Percentiles rank a stretch among this genome's conserved stretches.
Conservation (phyloP, 495 filamentous ascomycete genomes). For the Xylaria sp. region DNA sequence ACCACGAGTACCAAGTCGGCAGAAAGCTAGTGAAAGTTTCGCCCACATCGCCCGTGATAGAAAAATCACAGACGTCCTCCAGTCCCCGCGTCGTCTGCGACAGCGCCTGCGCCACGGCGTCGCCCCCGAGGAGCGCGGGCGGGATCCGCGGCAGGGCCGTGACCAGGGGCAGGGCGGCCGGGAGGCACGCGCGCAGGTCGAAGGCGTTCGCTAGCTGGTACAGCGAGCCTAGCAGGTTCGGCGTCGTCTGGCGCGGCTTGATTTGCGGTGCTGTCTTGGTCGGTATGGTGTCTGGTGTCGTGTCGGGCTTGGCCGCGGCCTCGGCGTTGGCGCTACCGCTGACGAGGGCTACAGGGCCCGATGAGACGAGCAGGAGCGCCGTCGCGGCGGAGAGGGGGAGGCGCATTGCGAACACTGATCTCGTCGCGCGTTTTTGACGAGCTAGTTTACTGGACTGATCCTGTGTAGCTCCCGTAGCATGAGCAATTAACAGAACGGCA, state of each 20-base stretch:
- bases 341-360: background rate
- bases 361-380: slow-evolving; percentile 22
- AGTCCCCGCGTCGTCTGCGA: slow-evolving; percentile 23
- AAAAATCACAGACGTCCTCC: slow-evolving; percentile 25
- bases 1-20: slow-evolving; percentile 28
- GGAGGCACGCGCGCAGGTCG: slow-evolving; percentile 26
- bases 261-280: slow-evolving; percentile 13
- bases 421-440: background rate
- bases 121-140: slow-evolving; percentile 12
- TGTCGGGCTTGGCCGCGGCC: slow-evolving; percentile 11
- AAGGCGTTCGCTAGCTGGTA: slow-evolving; percentile 22
- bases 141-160: slow-evolving; percentile 25
- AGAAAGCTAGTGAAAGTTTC: slow-evolving; percentile 27
- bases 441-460: background rate
- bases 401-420: slow-evolving; percentile 1
- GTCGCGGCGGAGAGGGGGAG: slow-evolving; percentile 5
- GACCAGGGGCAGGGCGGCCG: slow-evolving; percentile 20
- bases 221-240: slow-evolving; percentile 17
- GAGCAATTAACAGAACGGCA: background rate
- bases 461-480: background rate
- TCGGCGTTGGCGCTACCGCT: slow-evolving; percentile 4
- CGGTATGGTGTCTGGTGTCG: background rate
- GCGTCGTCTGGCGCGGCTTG: slow-evolving; percentile 16
- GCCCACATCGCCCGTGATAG: slow-evolving; percentile 22
- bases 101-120: slow-evolving; percentile 22